These are phyloP conservation scores for Pisolithus albus DNA, from an alignment of 768 basidiomycete species.

Conservation along the genomic window DNA sequence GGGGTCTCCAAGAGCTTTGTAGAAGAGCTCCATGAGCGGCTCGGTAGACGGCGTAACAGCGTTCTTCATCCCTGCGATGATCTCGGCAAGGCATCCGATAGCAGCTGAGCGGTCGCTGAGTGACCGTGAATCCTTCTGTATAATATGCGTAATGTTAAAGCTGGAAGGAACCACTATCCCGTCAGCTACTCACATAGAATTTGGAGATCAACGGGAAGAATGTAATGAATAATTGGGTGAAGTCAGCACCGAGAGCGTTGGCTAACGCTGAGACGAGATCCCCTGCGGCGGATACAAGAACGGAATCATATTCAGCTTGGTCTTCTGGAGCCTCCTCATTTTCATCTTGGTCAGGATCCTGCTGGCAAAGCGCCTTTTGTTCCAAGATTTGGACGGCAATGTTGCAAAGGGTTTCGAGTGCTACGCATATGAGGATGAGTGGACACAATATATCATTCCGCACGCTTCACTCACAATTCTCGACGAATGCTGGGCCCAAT, in stretches of 20 bases:
- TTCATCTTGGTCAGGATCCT: conserved; percentile 91
- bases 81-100: conserved; percentile 91
- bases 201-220: conserved; percentile 88
- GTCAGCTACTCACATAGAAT: conserved; percentile 67
- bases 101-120: conserved; percentile 88
- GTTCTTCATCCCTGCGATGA: conserved; percentile 85
- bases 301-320: conserved; percentile 93
- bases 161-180: background rate
- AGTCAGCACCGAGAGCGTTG: conserved; percentile 77
- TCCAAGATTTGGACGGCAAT: conserved; percentile 84
- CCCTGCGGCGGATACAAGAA: conserved; percentile 87
- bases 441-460: background rate
- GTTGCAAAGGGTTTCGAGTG: conserved; percentile 69
- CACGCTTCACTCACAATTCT: conserved; percentile 51
- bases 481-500: conserved; percentile 81
- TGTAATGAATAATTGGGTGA: conserved; percentile 70
- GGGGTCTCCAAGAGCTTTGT: conserved; percentile 69
- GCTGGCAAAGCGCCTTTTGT: conserved; percentile 93
- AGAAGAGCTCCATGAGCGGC: conserved; percentile 77
- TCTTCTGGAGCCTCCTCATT: conserved; percentile 80
- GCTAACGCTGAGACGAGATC: conserved; percentile 91
- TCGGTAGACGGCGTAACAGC: conserved; percentile 82
- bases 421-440: conserved; percentile 34
- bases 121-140: conserved; percentile 77
- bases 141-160: background rate